Conservation (phyloP, 2,329 filamentous ascomycete genomes). For the Sporothrix variecibatus region DNA sequence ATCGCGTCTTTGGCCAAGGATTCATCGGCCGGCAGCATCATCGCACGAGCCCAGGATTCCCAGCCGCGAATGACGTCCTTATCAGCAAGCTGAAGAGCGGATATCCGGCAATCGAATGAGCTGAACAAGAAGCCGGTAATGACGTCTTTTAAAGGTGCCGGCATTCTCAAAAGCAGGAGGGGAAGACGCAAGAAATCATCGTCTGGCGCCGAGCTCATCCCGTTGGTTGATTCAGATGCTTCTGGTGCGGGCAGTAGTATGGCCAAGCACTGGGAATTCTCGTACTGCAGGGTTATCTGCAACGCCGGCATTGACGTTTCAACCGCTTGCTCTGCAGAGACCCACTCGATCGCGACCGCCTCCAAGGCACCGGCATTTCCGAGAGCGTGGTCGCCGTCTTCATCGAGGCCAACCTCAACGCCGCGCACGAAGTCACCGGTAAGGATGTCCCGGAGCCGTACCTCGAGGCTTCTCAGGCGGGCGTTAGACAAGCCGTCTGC, state of each 20-base stretch:
- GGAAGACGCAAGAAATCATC: slow-evolving; percentile 51
- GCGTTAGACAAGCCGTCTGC: slow-evolving; percentile 40
- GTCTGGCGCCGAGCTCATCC: background rate
- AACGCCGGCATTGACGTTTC: slow-evolving; percentile 39
- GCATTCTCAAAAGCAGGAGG: slow-evolving; percentile 58
- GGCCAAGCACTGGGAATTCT: slow-evolving; percentile 54
- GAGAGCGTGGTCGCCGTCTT: slow-evolving; percentile 42
- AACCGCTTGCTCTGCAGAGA: slow-evolving; percentile 38
- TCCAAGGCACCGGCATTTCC: slow-evolving; percentile 48
- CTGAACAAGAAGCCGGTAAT: slow-evolving; percentile 54
- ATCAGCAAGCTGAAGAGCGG: slow-evolving; percentile 52
- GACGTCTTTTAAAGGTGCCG: slow-evolving; percentile 51
- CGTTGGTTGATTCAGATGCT: slow-evolving; percentile 22
- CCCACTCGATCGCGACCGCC: slow-evolving; percentile 52
- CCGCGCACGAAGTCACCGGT: slow-evolving; percentile 63
- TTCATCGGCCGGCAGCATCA: slow-evolving; percentile 40
- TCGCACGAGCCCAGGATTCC: slow-evolving; percentile 53
- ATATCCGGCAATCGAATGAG: slow-evolving; percentile 60
- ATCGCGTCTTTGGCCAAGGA: slow-evolving; percentile 49
- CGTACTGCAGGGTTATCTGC: slow-evolving; percentile 53
- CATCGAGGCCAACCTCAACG: slow-evolving; percentile 52
- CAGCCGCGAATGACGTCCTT: slow-evolving; percentile 51
- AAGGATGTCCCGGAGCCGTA: slow-evolving; percentile 54
- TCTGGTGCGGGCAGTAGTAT: slow-evolving; percentile 48
- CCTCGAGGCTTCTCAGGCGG: slow-evolving; percentile 48